Conservation (phyloP, 169 alveolate genomes). For the Eimeria sp. region DNA sequence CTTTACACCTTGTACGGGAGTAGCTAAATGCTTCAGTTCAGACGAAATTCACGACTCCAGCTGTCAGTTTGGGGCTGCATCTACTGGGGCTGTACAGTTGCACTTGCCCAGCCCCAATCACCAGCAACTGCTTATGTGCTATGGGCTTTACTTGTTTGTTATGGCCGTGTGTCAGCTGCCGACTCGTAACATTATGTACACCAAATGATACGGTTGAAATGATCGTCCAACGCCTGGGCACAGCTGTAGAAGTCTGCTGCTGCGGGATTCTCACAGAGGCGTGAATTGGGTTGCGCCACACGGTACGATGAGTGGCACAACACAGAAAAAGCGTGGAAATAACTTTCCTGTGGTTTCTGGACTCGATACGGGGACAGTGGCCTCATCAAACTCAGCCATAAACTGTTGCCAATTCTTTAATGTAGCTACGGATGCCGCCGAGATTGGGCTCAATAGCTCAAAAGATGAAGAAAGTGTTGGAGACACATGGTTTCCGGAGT, state of each 20-base stretch:
- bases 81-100: constrained; percentile 32
- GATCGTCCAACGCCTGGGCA: neutral
- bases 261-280: neutral
- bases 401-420: neutral
- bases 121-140: neutral
- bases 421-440: neutral
- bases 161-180: neutral
- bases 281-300: neutral
- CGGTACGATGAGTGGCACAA: neutral
- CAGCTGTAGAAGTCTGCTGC: neutral
- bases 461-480: no score
- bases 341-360: neutral
- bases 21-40: neutral
- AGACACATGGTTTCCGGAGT: neutral
- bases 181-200: neutral
- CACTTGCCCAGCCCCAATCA: neutral
- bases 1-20: neutral
- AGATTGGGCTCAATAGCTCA: neutral
- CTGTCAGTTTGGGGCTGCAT: constrained; percentile 18
- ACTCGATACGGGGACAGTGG: neutral
- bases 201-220: neutral
- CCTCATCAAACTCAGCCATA: neutral
- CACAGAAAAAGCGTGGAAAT: neutral
- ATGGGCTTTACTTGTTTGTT: neutral
- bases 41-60: neutral